Evolutionary conservation across 2,329 filamentous ascomycete species (phyloP).

Genomic region (Capronia epimyces): DNA sequence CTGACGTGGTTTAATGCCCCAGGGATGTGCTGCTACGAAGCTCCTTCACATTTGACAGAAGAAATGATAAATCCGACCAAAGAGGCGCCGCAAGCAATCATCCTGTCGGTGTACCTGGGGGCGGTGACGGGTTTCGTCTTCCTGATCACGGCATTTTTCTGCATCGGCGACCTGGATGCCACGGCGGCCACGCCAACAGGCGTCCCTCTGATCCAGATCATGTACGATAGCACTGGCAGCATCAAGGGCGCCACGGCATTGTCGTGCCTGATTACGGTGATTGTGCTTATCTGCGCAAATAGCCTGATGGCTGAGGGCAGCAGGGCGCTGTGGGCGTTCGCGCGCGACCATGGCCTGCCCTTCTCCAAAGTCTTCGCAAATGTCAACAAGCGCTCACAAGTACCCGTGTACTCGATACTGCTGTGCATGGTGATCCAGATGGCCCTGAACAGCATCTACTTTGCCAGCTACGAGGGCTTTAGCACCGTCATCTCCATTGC

Average conservation of each 20-base stretch:
- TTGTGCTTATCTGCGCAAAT: constrained; percentile 42
- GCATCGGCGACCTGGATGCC: constrained; percentile 46
- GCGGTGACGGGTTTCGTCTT: constrained; percentile 46
- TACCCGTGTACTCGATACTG: constrained; percentile 43
- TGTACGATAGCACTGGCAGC: constrained; percentile 46
- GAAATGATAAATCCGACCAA: constrained; percentile 47
- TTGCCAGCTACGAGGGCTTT: constrained; percentile 51
- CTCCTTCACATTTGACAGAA: constrained; percentile 49
- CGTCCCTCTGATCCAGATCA: constrained; percentile 51
- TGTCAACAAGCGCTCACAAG: constrained; percentile 40
- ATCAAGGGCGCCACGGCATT: constrained; percentile 44
- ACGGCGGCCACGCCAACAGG: constrained; percentile 46
- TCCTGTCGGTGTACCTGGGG: constrained; percentile 43
- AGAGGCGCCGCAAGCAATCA: constrained; percentile 47
- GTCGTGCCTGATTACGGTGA: constrained; percentile 46
- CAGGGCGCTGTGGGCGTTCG: constrained; percentile 36
- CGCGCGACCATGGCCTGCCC: constrained; percentile 47
- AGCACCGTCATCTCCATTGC: constrained; percentile 54
- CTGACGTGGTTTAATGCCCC: neutral
- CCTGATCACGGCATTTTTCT: constrained; percentile 48
- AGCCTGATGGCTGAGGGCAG: constrained; percentile 24
- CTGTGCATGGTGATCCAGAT: constrained; percentile 51
- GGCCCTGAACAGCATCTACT: constrained; percentile 52
- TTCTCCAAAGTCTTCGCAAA: constrained; percentile 39
- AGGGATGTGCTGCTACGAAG: constrained; percentile 38